These are phyloP conservation scores for Plasmodium cynomolgi DNA, from an alignment of 169 alveolate genomes.

Conservation along the genomic window DNA sequence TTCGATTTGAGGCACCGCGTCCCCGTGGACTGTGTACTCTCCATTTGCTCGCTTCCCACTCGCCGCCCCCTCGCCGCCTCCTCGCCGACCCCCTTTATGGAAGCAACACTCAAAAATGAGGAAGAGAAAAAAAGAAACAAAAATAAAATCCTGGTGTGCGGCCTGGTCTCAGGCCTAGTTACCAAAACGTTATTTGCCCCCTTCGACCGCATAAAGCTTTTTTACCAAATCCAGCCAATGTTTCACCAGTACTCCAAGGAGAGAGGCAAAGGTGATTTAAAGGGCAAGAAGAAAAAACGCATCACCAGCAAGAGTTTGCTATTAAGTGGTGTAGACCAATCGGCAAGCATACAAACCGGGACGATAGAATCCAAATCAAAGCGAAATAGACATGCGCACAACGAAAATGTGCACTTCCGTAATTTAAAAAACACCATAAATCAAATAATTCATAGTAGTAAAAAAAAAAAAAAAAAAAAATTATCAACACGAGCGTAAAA, in stretches of 20 bases:
- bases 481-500: neutral
- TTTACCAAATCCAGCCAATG: slow-evolving; percentile 91
- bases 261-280: neutral
- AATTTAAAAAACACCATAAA: slow-evolving; percentile 45
- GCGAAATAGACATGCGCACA: neutral
- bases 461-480: slow-evolving; percentile 15
- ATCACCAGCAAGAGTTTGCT: slow-evolving; percentile 12
- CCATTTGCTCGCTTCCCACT: neutral
- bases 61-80: neutral
- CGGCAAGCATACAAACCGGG: neutral
- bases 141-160: slow-evolving; percentile 79
- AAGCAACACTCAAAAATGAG: slow-evolving; percentile 27
- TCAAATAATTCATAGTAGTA: slow-evolving; percentile 24
- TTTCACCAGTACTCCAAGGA: slow-evolving; percentile 76
- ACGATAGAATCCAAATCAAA: neutral
- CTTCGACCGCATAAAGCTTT: slow-evolving; percentile 87
- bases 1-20: neutral
- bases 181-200: slow-evolving; percentile 92
- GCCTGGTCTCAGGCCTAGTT: slow-evolving; percentile 85
- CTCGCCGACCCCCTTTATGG: slow-evolving; percentile 8
- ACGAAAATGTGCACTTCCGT: slow-evolving; percentile 23
- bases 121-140: slow-evolving; percentile 68
- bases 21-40: neutral
- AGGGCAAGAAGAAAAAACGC: slow-evolving; percentile 3
- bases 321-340: neutral